A percentile compares a stretch with the other conserved stretches of the same genome.
phyloP scores from a whole-genome alignment of 2,329 filamentous ascomycete species.

The Apiospora sp. region DNA sequence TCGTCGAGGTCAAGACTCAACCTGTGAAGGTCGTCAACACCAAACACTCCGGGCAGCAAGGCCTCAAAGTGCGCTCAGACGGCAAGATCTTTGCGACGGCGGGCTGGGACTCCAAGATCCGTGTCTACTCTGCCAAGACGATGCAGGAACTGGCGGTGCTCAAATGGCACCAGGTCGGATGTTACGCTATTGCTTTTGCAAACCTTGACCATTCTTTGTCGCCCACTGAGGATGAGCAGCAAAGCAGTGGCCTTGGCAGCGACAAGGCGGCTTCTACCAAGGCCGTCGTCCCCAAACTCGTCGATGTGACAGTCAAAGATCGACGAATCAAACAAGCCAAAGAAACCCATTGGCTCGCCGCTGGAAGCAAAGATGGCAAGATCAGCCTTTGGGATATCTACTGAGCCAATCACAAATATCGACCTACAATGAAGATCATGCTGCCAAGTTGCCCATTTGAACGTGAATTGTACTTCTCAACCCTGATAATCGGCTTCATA shows the following conservation, averaged over 20 bases:
- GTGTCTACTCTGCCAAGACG: constrained; percentile 82
- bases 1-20: constrained; percentile 43
- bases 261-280: constrained; percentile 30
- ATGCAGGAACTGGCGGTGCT: constrained; percentile 90
- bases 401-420: constrained; percentile 46
- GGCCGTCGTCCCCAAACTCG: constrained; percentile 34
- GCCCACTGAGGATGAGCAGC: background rate
- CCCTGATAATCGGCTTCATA: too few relatives aligned
- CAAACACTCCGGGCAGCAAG: constrained; percentile 90
- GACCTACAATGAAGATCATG: background rate
- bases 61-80: constrained; percentile 78
- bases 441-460: background rate
- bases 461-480: background rate
- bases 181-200: constrained; percentile 82
- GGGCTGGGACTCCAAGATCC: constrained; percentile 85
- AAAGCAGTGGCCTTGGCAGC: constrained; percentile 25
- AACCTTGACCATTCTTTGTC: constrained; percentile 39
- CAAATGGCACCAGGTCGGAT: constrained; percentile 92
- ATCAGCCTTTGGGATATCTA: constrained; percentile 97
- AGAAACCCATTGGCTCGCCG: constrained; percentile 86
- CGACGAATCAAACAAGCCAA: constrained; percentile 70
- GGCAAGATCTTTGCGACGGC: constrained; percentile 86
- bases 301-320: constrained; percentile 64
- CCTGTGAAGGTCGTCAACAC: constrained; percentile 74
- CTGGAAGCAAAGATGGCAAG: constrained; percentile 93